Evolutionary conservation across 2,329 filamentous ascomycete genomes (phyloP), one percentile per base, ranked within the genome.

Genomic region (Rasamsonia emersonii): DNA sequence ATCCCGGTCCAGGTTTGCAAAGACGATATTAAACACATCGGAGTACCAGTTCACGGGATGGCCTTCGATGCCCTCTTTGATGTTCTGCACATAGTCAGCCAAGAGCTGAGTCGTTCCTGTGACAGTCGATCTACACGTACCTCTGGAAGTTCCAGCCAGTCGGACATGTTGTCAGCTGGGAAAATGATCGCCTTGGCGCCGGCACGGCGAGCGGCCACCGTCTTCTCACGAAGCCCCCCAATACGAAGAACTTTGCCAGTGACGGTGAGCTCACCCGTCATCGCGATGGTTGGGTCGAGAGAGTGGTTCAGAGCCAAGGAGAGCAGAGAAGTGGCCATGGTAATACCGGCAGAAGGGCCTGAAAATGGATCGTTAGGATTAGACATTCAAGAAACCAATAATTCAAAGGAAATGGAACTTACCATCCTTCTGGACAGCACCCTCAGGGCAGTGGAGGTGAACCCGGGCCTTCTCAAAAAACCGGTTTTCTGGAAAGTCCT

Each of bases 401-500:
- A n/a, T n/a, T n/a, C n/a, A 24, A 36, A 19, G 35, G 10, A 28
- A 35, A 19, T 9, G 18, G 31, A 35, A 54, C 61, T 41, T 57
- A 59, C 67, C 91, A 54, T 98, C 91, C 64, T 98, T 98, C 46
- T 83, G 84, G 35, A 95, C 88, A 6, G 91, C 91, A 4, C 91
- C 91, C 57, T 98, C 91, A 0, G 91, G 91, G 37, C 93, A 93
- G 66, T 98, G 91, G 44, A 98, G 70, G 61, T 98, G 91, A 54
- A 98, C 75, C 63, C 82, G 86, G 7, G 89, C 91, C 64, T 91
- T 88, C 54, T 96, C 86, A 51, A 98, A 94, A 70, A 96, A 98
- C 56, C 79, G 76, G 61, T 98, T 98, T 37, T 86, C 79, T 1
- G 86, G 79, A 65, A 88, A 98, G 24, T 82, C 66, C 51, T 77